A percentile compares a stretch with the other conserved stretches of the same genome.
Evolutionary conservation across 805 yeast genomes (phyloP).

Genomic region (Tetrapisispora namnaoensis): DNA sequence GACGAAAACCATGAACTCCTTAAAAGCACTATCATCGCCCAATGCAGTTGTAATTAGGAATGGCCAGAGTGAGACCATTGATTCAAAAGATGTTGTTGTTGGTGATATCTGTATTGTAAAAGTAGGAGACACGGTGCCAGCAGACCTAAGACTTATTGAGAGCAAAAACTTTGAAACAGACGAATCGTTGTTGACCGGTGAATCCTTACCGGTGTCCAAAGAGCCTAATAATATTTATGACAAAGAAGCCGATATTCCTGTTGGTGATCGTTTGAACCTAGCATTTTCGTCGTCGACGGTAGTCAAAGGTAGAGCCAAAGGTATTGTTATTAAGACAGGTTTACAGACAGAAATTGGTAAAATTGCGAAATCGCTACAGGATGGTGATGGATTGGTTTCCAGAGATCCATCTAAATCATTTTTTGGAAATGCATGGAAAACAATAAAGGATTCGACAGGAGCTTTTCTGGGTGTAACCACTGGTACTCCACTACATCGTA

Average conservation of each 20-base stretch:
- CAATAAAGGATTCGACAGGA: constrained; percentile 48
- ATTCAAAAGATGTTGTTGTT: constrained; percentile 83
- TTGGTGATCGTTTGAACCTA: constrained; percentile 61
- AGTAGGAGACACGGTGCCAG: constrained; percentile 95
- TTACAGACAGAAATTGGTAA: constrained; percentile 86
- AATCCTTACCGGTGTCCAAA: constrained; percentile 77
- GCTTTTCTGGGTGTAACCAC: constrained; percentile 63
- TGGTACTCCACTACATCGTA: constrained; percentile 77
- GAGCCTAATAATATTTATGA: constrained; percentile 34
- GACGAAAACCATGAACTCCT: constrained; percentile 87
- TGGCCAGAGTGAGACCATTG: constrained; percentile 59
- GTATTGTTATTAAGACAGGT: constrained; percentile 90
- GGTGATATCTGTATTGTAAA: constrained; percentile 86
- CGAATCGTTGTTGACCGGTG: constrained; percentile 92
- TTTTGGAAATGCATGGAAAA: constrained; percentile 28
- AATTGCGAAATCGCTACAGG: constrained; percentile 72
- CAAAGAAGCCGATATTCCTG: constrained; percentile 34
- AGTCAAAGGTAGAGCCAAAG: constrained; percentile 87
- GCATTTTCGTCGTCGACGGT: constrained; percentile 97
- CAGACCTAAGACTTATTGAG: constrained; percentile 73
- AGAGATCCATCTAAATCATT: constrained; percentile 35
- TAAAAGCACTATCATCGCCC: constrained; percentile 87
- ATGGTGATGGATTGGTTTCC: constrained; percentile 18
- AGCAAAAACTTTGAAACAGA: constrained; percentile 77
- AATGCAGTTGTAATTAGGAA: constrained; percentile 81